Conservation (phyloP, 345 rosid species). For the Lepidium sativum region DNA sequence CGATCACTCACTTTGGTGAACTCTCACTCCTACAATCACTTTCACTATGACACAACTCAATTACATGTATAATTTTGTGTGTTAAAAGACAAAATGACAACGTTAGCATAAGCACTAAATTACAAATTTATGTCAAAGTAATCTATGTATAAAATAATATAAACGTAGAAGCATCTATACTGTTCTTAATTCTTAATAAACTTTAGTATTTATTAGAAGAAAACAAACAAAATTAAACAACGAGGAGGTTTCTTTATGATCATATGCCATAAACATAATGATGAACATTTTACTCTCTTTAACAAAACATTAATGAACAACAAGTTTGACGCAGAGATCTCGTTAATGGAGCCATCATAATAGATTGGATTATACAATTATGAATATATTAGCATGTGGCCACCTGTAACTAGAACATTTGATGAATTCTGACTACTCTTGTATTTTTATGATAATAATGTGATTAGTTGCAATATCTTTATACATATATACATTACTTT, state of each 20-base stretch:
- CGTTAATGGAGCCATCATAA: not conserved
- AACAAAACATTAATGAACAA: conserved; percentile 5
- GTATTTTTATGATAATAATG: not conserved
- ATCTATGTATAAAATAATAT: not conserved
- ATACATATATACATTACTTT: not conserved
- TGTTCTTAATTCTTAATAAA: not conserved
- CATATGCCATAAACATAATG: conserved; percentile 17
- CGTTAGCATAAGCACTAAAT: too few relatives aligned
- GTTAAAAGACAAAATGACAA: too few relatives aligned
- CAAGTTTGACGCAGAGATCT: conserved; percentile 8
- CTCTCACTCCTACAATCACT: too few relatives aligned
- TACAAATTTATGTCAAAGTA: too few relatives aligned
- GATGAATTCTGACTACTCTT: not conserved
- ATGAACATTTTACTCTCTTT: not conserved
- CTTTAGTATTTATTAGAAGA: not conserved
- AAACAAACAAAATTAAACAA: conserved; percentile 11
- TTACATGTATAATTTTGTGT: too few relatives aligned
- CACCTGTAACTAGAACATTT: conserved; percentile 6
- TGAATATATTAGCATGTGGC: conserved; percentile 18
- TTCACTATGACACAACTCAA: too few relatives aligned
- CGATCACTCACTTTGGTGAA: too few relatives aligned
- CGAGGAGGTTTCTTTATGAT: not conserved
- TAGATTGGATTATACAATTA: conserved; percentile 3
- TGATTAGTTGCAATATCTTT: conserved; percentile 1
- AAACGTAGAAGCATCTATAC: not conserved